Conservation (phyloP, 495 filamentous ascomycete genomes). For the Hypoxylon rickii region DNA sequence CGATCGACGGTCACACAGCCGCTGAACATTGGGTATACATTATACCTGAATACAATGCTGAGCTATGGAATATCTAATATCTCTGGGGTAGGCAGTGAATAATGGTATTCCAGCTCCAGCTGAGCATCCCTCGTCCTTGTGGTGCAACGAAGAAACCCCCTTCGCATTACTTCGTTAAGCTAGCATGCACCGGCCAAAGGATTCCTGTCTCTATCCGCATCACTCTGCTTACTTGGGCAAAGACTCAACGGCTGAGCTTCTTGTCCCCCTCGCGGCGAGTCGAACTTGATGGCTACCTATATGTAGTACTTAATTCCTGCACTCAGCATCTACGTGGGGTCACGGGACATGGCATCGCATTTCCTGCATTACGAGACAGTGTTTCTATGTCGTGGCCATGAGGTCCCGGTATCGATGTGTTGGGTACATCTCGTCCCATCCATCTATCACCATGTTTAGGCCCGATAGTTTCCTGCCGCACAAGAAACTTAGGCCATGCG, state of each 20-base stretch:
- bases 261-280: not conserved
- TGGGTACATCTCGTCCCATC: constrained; percentile 7
- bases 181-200: constrained; percentile 18
- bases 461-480: constrained; percentile 12
- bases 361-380: constrained; percentile 25
- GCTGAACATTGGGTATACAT: too few species aligned
- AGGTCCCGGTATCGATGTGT: constrained; percentile 13
- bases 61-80: too few species aligned
- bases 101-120: constrained; percentile 9
- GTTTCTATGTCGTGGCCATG: constrained; percentile 26
- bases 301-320: not conserved
- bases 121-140: constrained; percentile 6
- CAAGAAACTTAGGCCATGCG: constrained; percentile 24
- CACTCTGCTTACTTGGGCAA: constrained; percentile 1
- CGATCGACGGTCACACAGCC: constrained; percentile 27
- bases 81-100: too few species aligned
- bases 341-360: constrained; percentile 28
- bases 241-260: constrained; percentile 6
- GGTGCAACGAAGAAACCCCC: constrained; percentile 7
- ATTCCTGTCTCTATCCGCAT: constrained; percentile 24
- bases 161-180: constrained; percentile 2
- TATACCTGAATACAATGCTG: too few species aligned
- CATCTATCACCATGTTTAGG: constrained; percentile 4
- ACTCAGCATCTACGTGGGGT: constrained; percentile 23
- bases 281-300: constrained; percentile 5